A percentile compares a stretch with the other conserved stretches of the same genome.
Evolutionary conservation across 2,329 filamentous ascomycete species (phyloP).

Genomic region (Chaetothyriales sp.): DNA sequence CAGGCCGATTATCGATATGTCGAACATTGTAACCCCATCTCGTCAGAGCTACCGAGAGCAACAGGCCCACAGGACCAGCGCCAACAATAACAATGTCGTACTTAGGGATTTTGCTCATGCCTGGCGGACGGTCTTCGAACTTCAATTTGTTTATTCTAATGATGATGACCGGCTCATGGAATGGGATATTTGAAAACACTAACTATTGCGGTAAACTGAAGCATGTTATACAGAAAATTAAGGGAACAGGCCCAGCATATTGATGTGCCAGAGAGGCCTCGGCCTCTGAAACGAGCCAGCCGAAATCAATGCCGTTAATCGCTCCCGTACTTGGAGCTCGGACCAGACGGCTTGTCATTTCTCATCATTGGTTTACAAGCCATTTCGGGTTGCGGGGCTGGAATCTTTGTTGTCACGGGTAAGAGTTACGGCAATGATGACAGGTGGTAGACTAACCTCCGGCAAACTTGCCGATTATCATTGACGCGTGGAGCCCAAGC

Average conservation of each 20-base stretch:
- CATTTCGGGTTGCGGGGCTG: background rate
- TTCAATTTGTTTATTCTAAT: background rate
- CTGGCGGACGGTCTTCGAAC: too few relatives aligned
- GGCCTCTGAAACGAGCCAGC: constrained; percentile 1
- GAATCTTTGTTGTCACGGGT: background rate
- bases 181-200: background rate
- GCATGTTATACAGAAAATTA: background rate
- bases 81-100: constrained; percentile 66
- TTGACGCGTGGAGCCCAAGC: background rate
- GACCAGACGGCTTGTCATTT: background rate
- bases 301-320: background rate
- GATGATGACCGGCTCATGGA: background rate
- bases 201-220: too few relatives aligned
- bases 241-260: constrained; percentile 4
- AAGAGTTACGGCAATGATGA: background rate
- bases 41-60: constrained; percentile 75
- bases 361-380: background rate
- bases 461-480: background rate
- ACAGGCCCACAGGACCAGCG: constrained; percentile 75
- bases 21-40: constrained; percentile 92
- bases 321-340: background rate
- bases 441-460: background rate
- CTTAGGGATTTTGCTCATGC: constrained; percentile 6
- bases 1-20: constrained; percentile 80
- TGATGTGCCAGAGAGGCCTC: constrained; percentile 3